Base-by-base conservation (phyloP, 352 stramenopile species). In the Nothophytophthora sp. region DNA sequence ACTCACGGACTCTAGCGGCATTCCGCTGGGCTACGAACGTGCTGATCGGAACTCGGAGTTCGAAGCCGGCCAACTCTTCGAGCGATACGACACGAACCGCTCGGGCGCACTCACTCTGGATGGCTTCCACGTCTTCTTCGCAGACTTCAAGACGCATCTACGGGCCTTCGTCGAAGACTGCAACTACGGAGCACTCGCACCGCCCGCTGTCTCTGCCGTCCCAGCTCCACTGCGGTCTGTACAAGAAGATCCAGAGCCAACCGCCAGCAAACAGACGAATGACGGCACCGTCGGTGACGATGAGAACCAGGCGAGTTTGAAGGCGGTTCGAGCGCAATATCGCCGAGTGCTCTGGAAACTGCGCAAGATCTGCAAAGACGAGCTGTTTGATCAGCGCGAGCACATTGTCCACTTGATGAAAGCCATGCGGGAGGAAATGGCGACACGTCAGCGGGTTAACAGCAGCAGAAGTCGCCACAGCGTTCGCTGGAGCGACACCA, bases 51-150 rank as follows among this genome's bases (percentile, higher is more conserved):
- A 94, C 63, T 88, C 79, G 10, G 83, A 94, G 57, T 94, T 94
- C 52, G 83, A 94, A 36, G 83, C 83, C 30, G 81, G 83, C 1
- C 83, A 94, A 56, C 64, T 94, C 15, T 94, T 94, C 48, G 83
- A 90, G 55, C 66, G 81, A 11, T 94, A 92, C 47, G 83, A 94
- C 48, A 73, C 49, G 13, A 68, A 88, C 25, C 81, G 70, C 28
- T 67, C 53, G 0, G 81, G 81, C 0, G 67, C 74, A 28, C 68
- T 94, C 20, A 75, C 71, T 9, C 50, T 92, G 39, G 74, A 86
- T 38, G 69, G 66, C 29, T 94, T 94, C 20, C 73, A 81, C 19
- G 43, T 55, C 27, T 94, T 94, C 52, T 92, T 90, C 43, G 42
- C 50, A 3, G 81, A 94, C 42, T 94, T 94, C 40, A 74, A 81